Evolutionary conservation across 2,329 filamentous ascomycete genomes (phyloP).

Genomic region (Ophioceras dolichostomum): DNA sequence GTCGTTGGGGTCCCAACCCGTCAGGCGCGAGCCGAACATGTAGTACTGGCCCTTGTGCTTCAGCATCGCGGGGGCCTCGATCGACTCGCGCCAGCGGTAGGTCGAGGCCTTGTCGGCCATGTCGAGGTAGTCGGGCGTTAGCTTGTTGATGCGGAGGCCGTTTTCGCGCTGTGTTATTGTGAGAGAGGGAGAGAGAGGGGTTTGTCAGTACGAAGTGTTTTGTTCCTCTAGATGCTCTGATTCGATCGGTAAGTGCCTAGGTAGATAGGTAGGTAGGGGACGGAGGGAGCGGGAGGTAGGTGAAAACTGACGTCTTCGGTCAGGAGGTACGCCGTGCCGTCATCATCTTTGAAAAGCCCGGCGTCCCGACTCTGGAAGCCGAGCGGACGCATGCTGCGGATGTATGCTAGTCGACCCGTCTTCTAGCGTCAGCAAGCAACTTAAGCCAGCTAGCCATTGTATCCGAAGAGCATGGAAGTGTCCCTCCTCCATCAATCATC

Average conservation of each 20-base stretch:
- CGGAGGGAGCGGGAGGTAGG: neutral
- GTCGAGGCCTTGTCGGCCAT: constrained; percentile 4
- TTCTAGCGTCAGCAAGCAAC: neutral
- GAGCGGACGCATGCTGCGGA: constrained; percentile 19
- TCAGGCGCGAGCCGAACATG: constrained; percentile 36
- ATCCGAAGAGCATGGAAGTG: too few relatives aligned
- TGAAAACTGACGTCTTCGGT: constrained; percentile 42
- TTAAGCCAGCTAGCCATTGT: too few relatives aligned
- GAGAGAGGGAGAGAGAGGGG: neutral
- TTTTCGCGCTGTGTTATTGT: constrained; percentile 9
- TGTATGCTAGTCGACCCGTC: constrained; percentile 8
- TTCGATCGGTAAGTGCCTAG: too few relatives aligned
- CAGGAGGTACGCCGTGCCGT: constrained; percentile 47
- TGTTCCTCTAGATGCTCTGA: too few relatives aligned
- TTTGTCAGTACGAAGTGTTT: too few relatives aligned
- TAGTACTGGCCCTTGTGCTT: constrained; percentile 39
- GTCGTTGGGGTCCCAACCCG: constrained; percentile 35
- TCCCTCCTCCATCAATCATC: too few relatives aligned
- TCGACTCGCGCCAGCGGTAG: constrained; percentile 20
- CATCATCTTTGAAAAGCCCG: constrained; percentile 48
- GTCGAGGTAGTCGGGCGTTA: constrained; percentile 11
- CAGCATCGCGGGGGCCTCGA: constrained; percentile 39
- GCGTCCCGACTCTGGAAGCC: constrained; percentile 30
- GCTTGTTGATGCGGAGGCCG: constrained; percentile 11
- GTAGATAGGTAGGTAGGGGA: too few relatives aligned